Evolutionary conservation across 352 stramenopile genomes (phyloP), one percentile per base, ranked within the genome.

Genomic region (Pythium volutum): DNA sequence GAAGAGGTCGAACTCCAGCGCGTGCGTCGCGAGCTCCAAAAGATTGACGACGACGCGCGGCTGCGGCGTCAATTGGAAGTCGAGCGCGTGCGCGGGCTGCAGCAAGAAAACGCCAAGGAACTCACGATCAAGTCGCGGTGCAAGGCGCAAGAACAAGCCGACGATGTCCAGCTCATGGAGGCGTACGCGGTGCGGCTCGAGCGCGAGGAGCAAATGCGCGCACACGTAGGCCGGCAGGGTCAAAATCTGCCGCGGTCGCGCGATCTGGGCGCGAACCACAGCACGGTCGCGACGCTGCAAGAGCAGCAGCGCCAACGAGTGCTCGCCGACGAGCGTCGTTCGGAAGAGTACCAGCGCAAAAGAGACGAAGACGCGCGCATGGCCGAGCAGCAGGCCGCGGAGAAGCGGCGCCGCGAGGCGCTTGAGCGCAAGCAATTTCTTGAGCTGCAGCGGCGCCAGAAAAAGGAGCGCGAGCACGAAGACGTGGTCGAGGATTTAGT

Each of bases 161-260:
- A 84, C 29, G 80, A 90, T 46, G 76, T 87, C 25, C 71, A 87
- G 55, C 71, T 90, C 34, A 90, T 90, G 80, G 75, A 87, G 33
- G 76, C 67, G 31, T 90, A 90, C 54, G 80, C 80, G 9, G 73
- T 70, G 15, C 76, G 78, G 10, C 67, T 90, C 1, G 80, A 65
- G 11, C 69, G 69, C 54, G 80, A 90, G 52, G 80, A 90, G 27
- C 69, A 82, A n/a, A 73, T 79, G 27, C 77, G 80, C 0, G 74
- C 82, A 36, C 10, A 36, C 66, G 43, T 52, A 9, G 63, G 67
- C 15, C 66, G 88, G 4, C 67, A 87, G 52, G 55, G 62, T 10
- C 82, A 75, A 26, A n/a, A n/a, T n/a, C 66, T 88, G 2, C 65
- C 76, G 59, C 75, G 69, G 29, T 4, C 31, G 31, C 77, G 70